Evolutionary conservation across 2,329 filamentous ascomycete genomes (phyloP), one percentile per base, ranked within the genome.

Genomic region (Thielaviopsis euricoi): DNA sequence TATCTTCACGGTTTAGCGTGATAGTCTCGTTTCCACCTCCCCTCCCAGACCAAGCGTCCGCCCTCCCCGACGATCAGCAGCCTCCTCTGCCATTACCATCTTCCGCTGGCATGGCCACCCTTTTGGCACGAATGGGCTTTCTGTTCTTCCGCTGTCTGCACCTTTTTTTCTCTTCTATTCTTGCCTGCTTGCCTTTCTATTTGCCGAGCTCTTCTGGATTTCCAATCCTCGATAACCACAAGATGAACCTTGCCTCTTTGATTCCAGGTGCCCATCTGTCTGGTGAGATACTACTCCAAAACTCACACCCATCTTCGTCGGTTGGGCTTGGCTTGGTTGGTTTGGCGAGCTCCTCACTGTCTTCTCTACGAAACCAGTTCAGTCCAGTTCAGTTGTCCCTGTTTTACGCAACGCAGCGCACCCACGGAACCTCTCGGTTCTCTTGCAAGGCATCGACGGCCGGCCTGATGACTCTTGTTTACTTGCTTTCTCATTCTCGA

Each of bases 261-360:
- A 43, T 43, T 43, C n/a, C 37, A 43, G 17, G 37, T 43, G 37
- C 37, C 37, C 37, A 43, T 43, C 37, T 43, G 13, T 43, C 37
- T 76, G 80, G 86, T 89, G 86, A 87, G 83, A 82, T 78, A 79
- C 37, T 43, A 43, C 79, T 77, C 79, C 80, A 78, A 76, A 71
- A 76, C 75, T 73, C 75, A 74, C 73, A n/a, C 73, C 74, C 72
- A 69, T 69, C 51, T n/a, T 52, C 26, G 29, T 49, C 19, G 55
- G 19, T 19, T 57, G 55, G 71, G 69, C 51, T 26, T 52, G 55
- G 48, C 55, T 57, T 33, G 48, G 55, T 25, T 57, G 55, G 71
- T 72, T 70, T 74, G 74, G 37, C 37, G 17, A n/a, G 72, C 72
- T 69, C 50, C 49, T 52, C 33, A 57, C 55, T 53, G 55, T 52